phyloP scores from a whole-genome alignment of 306 rosid genomes.

The Cucumis hystrix region DNA sequence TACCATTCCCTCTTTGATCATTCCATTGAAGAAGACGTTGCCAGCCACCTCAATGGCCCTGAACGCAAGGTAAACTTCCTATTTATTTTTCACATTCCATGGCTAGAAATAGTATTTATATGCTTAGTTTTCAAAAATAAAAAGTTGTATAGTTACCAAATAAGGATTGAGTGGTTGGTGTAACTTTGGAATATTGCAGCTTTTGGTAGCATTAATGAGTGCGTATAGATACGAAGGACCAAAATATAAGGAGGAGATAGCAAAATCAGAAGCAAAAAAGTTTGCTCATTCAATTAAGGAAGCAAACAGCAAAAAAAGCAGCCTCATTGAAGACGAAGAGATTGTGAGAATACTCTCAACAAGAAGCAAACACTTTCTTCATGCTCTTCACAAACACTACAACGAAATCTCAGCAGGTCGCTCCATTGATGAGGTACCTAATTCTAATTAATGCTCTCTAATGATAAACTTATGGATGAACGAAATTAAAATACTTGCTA shows the following conservation, averaged over 20 bases:
- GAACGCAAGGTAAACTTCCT: conserved; percentile 44
- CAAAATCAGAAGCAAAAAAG: conserved; percentile 52
- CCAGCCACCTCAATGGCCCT: conserved; percentile 34
- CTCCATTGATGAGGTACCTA: conserved; percentile 59
- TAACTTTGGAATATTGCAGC: conserved; percentile 23
- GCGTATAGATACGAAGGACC: conserved; percentile 92
- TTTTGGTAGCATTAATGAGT: conserved; percentile 72
- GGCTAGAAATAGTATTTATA: background rate
- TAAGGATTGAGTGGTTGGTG: background rate
- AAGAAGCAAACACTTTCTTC: conserved; percentile 70
- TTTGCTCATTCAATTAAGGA: conserved; percentile 42
- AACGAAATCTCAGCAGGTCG: conserved; percentile 34
- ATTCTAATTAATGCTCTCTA: background rate
- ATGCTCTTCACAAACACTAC: conserved; percentile 49
- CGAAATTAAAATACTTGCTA: too few species aligned
- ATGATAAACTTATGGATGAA: background rate
- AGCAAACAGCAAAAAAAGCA: conserved; percentile 18
- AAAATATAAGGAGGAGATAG: conserved; percentile 41
- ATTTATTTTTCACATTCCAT: too few species aligned
- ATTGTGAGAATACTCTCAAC: conserved; percentile 55
- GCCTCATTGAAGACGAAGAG: conserved; percentile 52
- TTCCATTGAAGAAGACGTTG: conserved; percentile 89
- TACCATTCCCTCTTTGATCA: conserved; percentile 88
- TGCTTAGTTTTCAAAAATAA: background rate
- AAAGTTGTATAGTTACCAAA: too few species aligned